phyloP scores from a whole-genome alignment of 495 filamentous ascomycete genomes.

The Aspergillus incahuasiensis region DNA sequence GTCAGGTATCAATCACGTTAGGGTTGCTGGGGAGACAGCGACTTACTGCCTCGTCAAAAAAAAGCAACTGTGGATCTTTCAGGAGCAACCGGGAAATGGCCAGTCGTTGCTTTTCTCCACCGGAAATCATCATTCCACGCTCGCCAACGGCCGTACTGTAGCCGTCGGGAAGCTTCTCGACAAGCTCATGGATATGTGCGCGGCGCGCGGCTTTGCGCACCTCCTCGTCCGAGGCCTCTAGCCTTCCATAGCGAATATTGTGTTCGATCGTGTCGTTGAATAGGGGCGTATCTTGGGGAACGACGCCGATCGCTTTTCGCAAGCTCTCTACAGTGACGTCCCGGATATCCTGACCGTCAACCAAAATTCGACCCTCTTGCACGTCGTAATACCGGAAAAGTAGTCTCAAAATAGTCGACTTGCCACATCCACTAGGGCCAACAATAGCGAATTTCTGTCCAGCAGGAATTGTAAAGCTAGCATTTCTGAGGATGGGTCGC shows the following conservation, averaged over 20 bases:
- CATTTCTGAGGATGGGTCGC: conserved; percentile 79
- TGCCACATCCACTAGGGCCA: conserved; percentile 91
- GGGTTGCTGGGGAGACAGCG: not conserved
- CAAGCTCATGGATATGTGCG: conserved; percentile 79
- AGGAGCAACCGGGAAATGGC: conserved; percentile 82
- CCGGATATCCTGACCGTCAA: conserved; percentile 90
- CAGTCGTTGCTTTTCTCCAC: conserved; percentile 92
- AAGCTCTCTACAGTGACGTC: conserved; percentile 78
- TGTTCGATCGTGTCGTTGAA: conserved; percentile 95
- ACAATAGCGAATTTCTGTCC: conserved; percentile 95
- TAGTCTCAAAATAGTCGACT: conserved; percentile 85
- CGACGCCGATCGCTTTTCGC: conserved; percentile 83
- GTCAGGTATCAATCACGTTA: conserved; percentile 8
- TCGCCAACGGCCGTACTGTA: conserved; percentile 94
- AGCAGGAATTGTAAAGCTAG: conserved; percentile 84
- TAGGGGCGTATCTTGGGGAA: conserved; percentile 93
- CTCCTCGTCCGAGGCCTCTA: conserved; percentile 68
- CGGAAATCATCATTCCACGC: conserved; percentile 96
- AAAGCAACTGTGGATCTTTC: conserved; percentile 87
- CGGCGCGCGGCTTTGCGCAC: conserved; percentile 72
- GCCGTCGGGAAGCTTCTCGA: conserved; percentile 71
- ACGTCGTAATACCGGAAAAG: conserved; percentile 95
- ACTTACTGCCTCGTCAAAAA: conserved; percentile 91
- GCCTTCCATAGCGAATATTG: conserved; percentile 92
- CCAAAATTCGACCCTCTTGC: conserved; percentile 78